These are phyloP conservation scores for Xylariaceae sp. DNA, from an alignment of 2,329 filamentous ascomycete species.

Conservation along the genomic window DNA sequence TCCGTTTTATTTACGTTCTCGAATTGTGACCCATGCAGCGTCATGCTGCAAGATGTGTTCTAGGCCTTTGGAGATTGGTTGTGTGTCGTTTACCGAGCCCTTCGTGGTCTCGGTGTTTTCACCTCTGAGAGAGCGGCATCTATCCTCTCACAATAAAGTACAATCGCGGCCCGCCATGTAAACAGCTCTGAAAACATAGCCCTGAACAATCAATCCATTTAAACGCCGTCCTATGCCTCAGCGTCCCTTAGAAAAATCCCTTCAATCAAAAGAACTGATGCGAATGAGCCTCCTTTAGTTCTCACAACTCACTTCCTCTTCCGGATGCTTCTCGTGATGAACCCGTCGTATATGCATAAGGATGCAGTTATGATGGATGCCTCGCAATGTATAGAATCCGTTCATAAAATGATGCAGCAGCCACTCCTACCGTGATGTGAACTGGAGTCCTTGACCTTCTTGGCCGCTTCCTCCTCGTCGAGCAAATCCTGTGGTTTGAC, in stretches of 20 bases:
- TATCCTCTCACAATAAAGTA: slow-evolving; percentile 19
- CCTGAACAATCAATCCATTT: slow-evolving; percentile 17
- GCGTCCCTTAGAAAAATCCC: slow-evolving; percentile 8
- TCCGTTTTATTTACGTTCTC: neutral
- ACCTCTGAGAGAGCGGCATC: slow-evolving; percentile 10
- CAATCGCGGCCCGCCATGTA: slow-evolving; percentile 12
- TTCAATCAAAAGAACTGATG: slow-evolving; percentile 11
- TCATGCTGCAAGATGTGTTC: neutral
- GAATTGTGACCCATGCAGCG: neutral
- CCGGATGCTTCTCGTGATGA: slow-evolving; percentile 5
- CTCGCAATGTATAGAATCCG: neutral
- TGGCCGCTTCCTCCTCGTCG: slow-evolving; percentile 63
- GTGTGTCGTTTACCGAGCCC: slow-evolving; percentile 3
- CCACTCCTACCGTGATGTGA: slow-evolving; percentile 27
- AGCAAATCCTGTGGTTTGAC: slow-evolving; percentile 68
- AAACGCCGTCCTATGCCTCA: slow-evolving; percentile 21
- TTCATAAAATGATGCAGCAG: slow-evolving; percentile 35
- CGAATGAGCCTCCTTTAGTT: slow-evolving; percentile 1
- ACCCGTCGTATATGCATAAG: neutral
- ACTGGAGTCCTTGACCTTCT: slow-evolving; percentile 46
- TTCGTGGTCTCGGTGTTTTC: slow-evolving; percentile 9
- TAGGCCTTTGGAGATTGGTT: neutral
- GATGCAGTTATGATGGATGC: slow-evolving; percentile 1
- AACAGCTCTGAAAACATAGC: slow-evolving; percentile 12
- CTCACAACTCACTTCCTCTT: slow-evolving; percentile 1